Evolutionary conservation across 345 rosid genomes (phyloP), one percentile per base, ranked within the genome.

Genomic region (Linum lewisii): DNA sequence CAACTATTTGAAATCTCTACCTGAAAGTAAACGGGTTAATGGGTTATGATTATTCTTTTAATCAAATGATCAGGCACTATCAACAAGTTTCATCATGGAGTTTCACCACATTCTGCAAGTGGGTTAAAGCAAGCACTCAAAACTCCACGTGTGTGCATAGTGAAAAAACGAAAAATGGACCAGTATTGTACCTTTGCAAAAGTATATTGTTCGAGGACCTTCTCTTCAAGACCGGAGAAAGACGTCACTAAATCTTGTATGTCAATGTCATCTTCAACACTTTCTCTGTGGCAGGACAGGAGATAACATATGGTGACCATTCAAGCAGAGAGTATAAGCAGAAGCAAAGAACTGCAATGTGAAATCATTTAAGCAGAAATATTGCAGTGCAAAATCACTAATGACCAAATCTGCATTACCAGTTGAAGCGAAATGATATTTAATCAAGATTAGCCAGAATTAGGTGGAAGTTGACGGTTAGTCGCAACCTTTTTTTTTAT

Each of bases 191-290:
- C 98, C 95, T 92, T 92, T 13, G 98, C 95, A 77, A 83, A 83
- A 55, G 98, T 84, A 78, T 86, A 92, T 63, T 80, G 95, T 56
- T 77, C 93, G 51, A 92, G 95, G 72, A 92, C 84, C 75, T 84
- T 86, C 75, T 88, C 96, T 78, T 86, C 86, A 51, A 92, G 88
- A 38, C 88, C 90, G 45, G 84, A 65, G 71, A 81, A 88, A 68
- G 85, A 88, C 74, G 77, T 75, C 26, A 78, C 79, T 57, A 92
- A 62, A 78, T 86, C 98, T 69, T 88, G 88, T 64, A 86, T 65
- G 69, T 92, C 98, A 61, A 74, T 67, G 38, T 75, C 78, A 53
- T 75, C 95, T 58, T 83, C 96, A 60, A 81, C 88, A 62, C 73
- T 82, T 64, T 70, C 78, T 68, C 98, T 88, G 80, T 57, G 74